Evolutionary conservation across 176 grass and related monocot genomes (phyloP).

Genomic region (Musa acuminata): DNA sequence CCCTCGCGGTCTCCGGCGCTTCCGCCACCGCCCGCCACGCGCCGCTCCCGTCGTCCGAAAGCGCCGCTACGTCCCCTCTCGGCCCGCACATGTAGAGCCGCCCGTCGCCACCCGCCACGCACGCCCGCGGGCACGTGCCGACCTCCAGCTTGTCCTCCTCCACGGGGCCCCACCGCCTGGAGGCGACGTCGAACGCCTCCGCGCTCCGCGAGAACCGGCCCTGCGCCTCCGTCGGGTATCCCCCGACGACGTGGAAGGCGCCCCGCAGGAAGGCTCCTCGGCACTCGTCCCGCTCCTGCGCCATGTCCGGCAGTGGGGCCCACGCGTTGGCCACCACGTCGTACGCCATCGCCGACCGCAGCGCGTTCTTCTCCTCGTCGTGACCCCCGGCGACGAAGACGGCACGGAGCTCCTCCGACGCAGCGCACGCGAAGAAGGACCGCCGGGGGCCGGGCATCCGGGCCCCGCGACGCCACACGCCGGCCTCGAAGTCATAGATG

Average conservation of each 20-base stretch:
- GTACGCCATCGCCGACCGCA: conserved; percentile 68
- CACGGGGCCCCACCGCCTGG: conserved; percentile 29
- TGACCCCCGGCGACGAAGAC: conserved; percentile 81
- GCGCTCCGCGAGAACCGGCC: conserved; percentile 51
- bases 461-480: conserved; percentile 33
- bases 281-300: conserved; percentile 70
- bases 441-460: conserved; percentile 52
- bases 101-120: conserved; percentile 19
- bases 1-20: conserved; percentile 47
- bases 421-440: conserved; percentile 70
- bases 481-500: conserved; percentile 61
- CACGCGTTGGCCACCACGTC: conserved; percentile 45
- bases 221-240: conserved; percentile 73
- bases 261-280: conserved; percentile 46
- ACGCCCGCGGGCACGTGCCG: conserved; percentile 40
- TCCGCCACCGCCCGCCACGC: conserved; percentile 24
- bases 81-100: conserved; percentile 50
- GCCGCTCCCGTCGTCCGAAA: conserved; percentile 27
- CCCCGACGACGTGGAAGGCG: conserved; percentile 56
- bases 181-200: conserved; percentile 47
- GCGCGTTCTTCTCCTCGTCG: conserved; percentile 90
- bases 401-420: conserved; percentile 12
- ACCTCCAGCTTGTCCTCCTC: conserved; percentile 34
- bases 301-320: conserved; percentile 61
- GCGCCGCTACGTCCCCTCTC: conserved; percentile 34